A percentile compares a stretch with the other conserved stretches of the same genome.
phyloP scores from a whole-genome alignment of 257 asterid genomes.

The Datura wrightii region DNA sequence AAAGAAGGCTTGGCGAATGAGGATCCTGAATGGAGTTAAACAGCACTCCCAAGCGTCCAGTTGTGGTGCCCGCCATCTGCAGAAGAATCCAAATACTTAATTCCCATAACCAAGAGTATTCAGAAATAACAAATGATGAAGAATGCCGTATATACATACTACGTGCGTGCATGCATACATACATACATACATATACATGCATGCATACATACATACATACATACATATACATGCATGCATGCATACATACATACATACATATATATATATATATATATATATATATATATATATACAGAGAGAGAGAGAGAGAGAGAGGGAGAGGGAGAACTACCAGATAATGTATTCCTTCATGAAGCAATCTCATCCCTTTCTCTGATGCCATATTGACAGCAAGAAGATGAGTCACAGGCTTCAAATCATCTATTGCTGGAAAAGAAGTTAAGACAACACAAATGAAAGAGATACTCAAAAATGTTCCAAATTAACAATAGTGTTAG shows the following conservation, averaged over 20 bases:
- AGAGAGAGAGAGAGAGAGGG: neutral
- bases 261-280: neutral
- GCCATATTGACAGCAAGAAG: slow-evolving; percentile 77
- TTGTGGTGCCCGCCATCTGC: slow-evolving; percentile 82
- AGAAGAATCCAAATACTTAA: slow-evolving; percentile 41
- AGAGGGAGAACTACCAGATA: slow-evolving; percentile 70
- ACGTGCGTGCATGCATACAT: neutral
- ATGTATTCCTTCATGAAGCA: slow-evolving; percentile 86
- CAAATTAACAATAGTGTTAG: slow-evolving; percentile 35
- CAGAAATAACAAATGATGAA: neutral
- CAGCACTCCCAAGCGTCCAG: slow-evolving; percentile 80
- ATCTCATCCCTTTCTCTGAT: slow-evolving; percentile 84
- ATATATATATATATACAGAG: neutral
- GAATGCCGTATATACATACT: neutral
- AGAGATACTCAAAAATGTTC: slow-evolving; percentile 39
- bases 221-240: neutral
- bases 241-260: too few relatives aligned
- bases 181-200: too few relatives aligned
- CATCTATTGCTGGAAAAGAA: slow-evolving; percentile 75
- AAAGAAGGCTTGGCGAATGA: slow-evolving; percentile 59
- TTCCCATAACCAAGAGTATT: slow-evolving; percentile 4
- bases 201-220: neutral
- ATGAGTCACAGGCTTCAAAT: slow-evolving; percentile 97
- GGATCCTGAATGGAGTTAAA: slow-evolving; percentile 61
- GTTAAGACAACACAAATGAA: slow-evolving; percentile 36